Evolutionary conservation across 345 rosid species (phyloP), one percentile per base, ranked within the genome.

Genomic region (Arabis hirsuta): DNA sequence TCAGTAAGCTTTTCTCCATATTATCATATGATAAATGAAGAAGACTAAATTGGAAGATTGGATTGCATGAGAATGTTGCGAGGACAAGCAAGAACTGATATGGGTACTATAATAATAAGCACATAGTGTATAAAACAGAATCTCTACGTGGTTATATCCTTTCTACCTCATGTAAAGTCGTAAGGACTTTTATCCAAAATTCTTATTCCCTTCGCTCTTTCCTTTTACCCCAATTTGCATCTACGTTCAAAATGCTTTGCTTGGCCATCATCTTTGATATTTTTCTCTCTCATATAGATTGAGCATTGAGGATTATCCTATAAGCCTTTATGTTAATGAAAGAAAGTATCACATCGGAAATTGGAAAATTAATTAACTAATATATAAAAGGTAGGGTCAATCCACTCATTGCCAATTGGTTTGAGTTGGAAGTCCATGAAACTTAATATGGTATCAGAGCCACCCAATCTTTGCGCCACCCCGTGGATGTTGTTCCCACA

Each of bases 91-190:
- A 52, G 45, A 71, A 12, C 76, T 3, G 20, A 39, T 7, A 62
- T 31, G 69, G 62, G 39, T 20, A 42, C 70, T 62, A 16, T 16
- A 16, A 32, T 48, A 20, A 32, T 12, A 52, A 60, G 52, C 61
- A 72, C 52, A 32, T 41, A 27, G 31, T 26, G 5, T 43, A 43
- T 16, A 9, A 34, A 48, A 19, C 34, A 73, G 60, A 73, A 73
- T 73, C 72, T 73, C 4, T 27, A 42, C 38, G 71, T 53, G 60
- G n/a, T n/a, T 66, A 10, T 8, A 39, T 41, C 54, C 72, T 73
- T 73, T 73, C 52, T 73, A 73, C 56, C 19, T 56, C 29, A 52
- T 73, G 46, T 65, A 73, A 73, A 65, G 72, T 38, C 67, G 26
- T 19, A 20, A 48, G 13, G 13, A 65, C 44, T 31, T 65, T 45